A percentile compares a stretch with the other conserved stretches of the same genome.
Conservation (phyloP, 495 filamentous ascomycete species). For the Cercophora scortea region DNA sequence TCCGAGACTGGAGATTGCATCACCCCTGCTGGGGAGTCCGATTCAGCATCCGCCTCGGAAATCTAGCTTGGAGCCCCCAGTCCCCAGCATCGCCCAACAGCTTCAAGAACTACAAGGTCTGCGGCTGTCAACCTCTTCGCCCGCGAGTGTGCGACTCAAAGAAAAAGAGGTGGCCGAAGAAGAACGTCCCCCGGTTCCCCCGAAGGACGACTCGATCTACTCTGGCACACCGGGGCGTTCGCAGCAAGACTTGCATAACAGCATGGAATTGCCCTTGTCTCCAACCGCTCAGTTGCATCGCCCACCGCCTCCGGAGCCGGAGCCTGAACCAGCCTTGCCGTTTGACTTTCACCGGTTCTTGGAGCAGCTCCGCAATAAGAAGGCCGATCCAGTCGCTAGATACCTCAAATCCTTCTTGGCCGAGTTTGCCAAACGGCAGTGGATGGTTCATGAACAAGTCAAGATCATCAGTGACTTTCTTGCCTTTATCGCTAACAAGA, state of each 20-base stretch:
- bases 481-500: constrained; percentile 96
- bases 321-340: constrained; percentile 79
- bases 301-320: constrained; percentile 73
- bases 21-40: constrained; percentile 55
- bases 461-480: constrained; percentile 98
- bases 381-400: constrained; percentile 91
- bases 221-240: constrained; percentile 21
- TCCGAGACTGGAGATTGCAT: constrained; percentile 64
- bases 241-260: constrained; percentile 26
- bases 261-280: constrained; percentile 36
- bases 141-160: constrained; percentile 26
- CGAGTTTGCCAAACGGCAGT: constrained; percentile 96
- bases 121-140: constrained; percentile 30
- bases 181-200: constrained; percentile 40
- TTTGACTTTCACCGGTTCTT: constrained; percentile 98
- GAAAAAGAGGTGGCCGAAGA: constrained; percentile 34
- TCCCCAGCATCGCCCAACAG: constrained; percentile 35
- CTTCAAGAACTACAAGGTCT: constrained; percentile 40
- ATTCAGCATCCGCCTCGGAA: constrained; percentile 69
- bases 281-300: constrained; percentile 51
- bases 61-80: constrained; percentile 71
- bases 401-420: constrained; percentile 90
- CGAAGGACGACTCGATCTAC: constrained; percentile 36
- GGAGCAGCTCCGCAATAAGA: constrained; percentile 89
- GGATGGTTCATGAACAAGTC: constrained; percentile 99